These are phyloP conservation scores for Inosperma sp. DNA, from an alignment of 768 basidiomycete species.

Conservation along the genomic window DNA sequence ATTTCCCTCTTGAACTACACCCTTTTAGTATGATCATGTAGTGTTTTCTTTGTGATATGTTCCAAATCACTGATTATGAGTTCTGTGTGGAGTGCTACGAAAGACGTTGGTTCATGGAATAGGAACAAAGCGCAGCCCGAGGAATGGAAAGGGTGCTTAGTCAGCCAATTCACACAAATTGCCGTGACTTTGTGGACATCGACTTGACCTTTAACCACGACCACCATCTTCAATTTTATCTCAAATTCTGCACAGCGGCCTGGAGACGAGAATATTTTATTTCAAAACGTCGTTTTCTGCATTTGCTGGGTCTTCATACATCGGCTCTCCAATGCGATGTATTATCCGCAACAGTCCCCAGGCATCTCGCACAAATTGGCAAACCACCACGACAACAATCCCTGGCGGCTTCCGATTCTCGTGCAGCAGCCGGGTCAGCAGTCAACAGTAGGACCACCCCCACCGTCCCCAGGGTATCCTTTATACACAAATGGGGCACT, in stretches of 20 bases:
- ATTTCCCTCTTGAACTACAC: too few species aligned
- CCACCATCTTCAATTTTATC: constrained; percentile 8
- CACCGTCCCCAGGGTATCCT: constrained; percentile 70
- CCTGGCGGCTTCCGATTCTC: constrained; percentile 62
- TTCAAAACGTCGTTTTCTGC: constrained; percentile 6
- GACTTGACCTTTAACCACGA: background rate
- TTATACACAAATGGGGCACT: constrained; percentile 71
- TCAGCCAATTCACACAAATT: constrained; percentile 8
- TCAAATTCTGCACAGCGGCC: constrained; percentile 7
- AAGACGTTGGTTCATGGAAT: too few species aligned
- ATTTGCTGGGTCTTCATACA: constrained; percentile 17
- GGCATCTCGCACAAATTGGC: constrained; percentile 73
- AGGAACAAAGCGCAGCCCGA: constrained; percentile 2
- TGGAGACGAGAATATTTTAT: constrained; percentile 7
- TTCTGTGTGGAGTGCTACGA: background rate
- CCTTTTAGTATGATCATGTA: too few species aligned
- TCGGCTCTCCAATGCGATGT: constrained; percentile 56
- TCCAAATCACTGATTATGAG: background rate
- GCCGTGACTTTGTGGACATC: background rate
- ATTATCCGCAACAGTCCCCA: constrained; percentile 81
- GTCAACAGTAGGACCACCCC: constrained; percentile 57
- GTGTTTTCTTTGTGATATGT: too few species aligned
- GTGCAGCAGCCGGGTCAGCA: constrained; percentile 47
- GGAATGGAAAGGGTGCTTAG: constrained; percentile 4
- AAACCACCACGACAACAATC: constrained; percentile 69